Evolutionary conservation across 1,139 yeast genomes (phyloP).

Genomic region (Meyerozyma smithsonii): DNA sequence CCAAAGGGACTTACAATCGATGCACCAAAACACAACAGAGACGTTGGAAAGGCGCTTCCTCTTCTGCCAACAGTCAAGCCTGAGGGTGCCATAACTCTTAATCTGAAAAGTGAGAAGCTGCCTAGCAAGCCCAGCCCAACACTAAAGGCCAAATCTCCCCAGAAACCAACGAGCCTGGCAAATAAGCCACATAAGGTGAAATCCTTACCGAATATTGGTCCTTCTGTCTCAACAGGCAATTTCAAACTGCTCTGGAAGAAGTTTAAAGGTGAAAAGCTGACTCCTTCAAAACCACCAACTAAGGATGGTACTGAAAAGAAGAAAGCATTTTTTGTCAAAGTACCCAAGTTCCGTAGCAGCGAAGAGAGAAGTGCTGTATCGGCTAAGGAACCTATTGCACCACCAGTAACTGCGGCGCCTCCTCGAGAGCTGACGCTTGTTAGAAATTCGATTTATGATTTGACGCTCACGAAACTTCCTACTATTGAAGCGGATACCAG

Average conservation of each 20-base stretch:
- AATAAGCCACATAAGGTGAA: background rate
- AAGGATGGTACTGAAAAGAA: background rate
- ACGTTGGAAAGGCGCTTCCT: background rate
- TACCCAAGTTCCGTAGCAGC: background rate
- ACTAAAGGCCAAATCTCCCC: background rate
- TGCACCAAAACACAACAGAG: background rate
- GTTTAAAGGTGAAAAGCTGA: background rate
- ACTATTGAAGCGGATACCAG: conserved; percentile 28
- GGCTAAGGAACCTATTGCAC: background rate
- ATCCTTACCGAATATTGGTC: background rate
- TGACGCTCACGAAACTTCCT: conserved; percentile 23
- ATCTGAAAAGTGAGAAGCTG: background rate
- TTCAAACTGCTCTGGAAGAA: conserved; percentile 2
- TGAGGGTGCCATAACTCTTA: background rate
- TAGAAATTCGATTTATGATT: conserved; percentile 6
- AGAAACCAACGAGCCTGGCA: background rate
- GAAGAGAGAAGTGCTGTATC: background rate
- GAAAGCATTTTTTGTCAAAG: background rate
- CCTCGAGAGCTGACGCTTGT: background rate
- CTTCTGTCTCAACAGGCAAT: background rate
- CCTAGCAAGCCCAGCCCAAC: background rate
- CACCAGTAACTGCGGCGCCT: background rate
- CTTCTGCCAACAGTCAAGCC: background rate
- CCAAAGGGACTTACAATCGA: background rate
- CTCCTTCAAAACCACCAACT: background rate